phyloP scores from a whole-genome alignment of 2,329 filamentous ascomycete genomes.

The Hypoxylon sp. region DNA sequence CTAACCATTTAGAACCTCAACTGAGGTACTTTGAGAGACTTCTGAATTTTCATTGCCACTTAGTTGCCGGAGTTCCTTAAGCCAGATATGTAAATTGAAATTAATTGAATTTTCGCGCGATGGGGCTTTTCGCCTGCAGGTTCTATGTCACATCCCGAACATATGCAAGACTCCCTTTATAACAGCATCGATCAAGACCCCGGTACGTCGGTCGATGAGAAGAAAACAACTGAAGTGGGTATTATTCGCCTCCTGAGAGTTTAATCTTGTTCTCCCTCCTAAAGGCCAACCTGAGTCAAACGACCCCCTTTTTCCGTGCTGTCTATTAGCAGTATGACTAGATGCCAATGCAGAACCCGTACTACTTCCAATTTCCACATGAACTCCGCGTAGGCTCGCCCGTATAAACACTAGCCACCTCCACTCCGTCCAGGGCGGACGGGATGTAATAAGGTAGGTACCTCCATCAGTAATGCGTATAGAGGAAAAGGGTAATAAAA shows the following conservation, averaged over 20 bases:
- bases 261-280: slow-evolving; percentile 34
- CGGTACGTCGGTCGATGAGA: slow-evolving; percentile 33
- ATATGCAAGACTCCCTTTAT: slow-evolving; percentile 34
- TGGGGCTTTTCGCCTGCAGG: slow-evolving; percentile 7
- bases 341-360: neutral
- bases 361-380: slow-evolving; percentile 18
- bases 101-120: neutral
- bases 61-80: neutral
- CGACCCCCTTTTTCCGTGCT: slow-evolving; percentile 9
- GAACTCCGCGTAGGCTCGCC: slow-evolving; percentile 20
- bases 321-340: slow-evolving; percentile 15
- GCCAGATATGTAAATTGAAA: neutral
- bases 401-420: slow-evolving; percentile 4
- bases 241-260: slow-evolving; percentile 47
- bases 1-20: neutral
- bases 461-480: slow-evolving; percentile 6
- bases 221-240: slow-evolving; percentile 44
- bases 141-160: slow-evolving; percentile 13
- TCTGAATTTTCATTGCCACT: neutral
- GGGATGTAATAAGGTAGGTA: slow-evolving; percentile 5
- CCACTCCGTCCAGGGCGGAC: slow-evolving; percentile 1
- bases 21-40: neutral
- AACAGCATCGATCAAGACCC: slow-evolving; percentile 15
- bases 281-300: slow-evolving; percentile 22
- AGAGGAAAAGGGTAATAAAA: neutral